Evolutionary conservation across 768 basidiomycete species (phyloP).

Genomic region (Amanita polypyramis): DNA sequence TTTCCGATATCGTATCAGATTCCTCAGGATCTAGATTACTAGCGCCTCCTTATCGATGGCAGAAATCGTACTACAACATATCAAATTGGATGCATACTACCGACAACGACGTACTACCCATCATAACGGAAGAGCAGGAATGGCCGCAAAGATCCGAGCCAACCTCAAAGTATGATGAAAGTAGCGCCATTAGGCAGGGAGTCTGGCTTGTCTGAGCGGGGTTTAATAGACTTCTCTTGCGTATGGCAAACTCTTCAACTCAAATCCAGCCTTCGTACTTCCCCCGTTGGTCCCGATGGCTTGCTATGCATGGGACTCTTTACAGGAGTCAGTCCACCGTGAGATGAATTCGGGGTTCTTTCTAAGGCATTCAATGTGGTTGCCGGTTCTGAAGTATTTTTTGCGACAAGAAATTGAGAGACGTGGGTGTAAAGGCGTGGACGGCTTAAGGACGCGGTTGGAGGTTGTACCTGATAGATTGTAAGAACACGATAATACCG

Average conservation of each 20-base stretch:
- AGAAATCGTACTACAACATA: not conserved
- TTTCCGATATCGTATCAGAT: conserved; percentile 8
- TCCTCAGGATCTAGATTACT: not conserved
- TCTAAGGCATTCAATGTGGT: conserved; percentile 18
- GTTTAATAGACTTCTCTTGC: not conserved
- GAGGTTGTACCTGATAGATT: conserved; percentile 36
- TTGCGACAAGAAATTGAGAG: conserved; percentile 6
- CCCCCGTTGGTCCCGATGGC: conserved; percentile 5
- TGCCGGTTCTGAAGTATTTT: conserved; percentile 13
- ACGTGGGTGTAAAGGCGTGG: conserved; percentile 17
- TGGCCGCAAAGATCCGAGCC: conserved; percentile 1
- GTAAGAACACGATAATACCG: conserved; percentile 5
- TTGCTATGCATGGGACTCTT: conserved; percentile 16
- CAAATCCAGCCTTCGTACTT: conserved; percentile 11
- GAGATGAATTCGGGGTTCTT: conserved; percentile 49
- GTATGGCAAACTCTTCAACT: conserved; percentile 4
- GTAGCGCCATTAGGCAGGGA: not conserved
- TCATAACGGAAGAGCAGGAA: conserved; percentile 1
- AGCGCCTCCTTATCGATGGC: conserved; percentile 4
- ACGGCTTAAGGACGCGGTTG: conserved; percentile 18
- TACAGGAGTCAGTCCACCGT: conserved; percentile 47
- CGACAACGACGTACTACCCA: not conserved
- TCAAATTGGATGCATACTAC: conserved; percentile 4
- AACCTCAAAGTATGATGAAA: conserved; percentile 1
- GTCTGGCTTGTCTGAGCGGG: conserved; percentile 6